phyloP scores from a whole-genome alignment of 2,329 filamentous ascomycete genomes.

The Fusarium aywerte region DNA sequence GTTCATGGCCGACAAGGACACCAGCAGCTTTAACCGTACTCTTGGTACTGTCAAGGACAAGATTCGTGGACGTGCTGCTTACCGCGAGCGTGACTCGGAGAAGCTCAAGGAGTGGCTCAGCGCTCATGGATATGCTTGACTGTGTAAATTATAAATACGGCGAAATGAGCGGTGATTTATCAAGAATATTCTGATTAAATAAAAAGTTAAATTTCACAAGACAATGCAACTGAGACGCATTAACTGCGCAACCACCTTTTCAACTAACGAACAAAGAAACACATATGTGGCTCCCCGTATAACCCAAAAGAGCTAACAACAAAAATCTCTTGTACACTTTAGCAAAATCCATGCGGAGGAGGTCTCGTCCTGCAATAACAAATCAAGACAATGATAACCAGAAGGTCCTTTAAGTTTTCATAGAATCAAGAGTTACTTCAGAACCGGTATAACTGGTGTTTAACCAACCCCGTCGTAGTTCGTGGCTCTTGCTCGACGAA shows the following conservation, averaged over 20 bases:
- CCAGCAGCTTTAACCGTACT: slow-evolving; percentile 84
- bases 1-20: slow-evolving; percentile 91
- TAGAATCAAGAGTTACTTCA: background rate
- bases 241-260: background rate
- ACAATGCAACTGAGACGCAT: background rate
- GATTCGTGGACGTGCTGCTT: slow-evolving; percentile 83
- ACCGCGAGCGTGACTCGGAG: slow-evolving; percentile 79
- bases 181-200: slow-evolving; percentile 2
- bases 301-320: too few relatives aligned
- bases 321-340: background rate
- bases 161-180: background rate
- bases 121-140: slow-evolving; percentile 59
- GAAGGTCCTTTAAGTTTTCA: background rate
- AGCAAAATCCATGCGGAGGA: background rate
- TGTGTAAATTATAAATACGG: slow-evolving; percentile 44
- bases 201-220: slow-evolving; percentile 15
- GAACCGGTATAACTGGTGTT: too few relatives aligned
- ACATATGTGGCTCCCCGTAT: too few relatives aligned
- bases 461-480: background rate
- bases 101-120: slow-evolving; percentile 82
- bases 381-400: background rate
- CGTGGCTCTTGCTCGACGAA: background rate
- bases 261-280: background rate
- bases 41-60: slow-evolving; percentile 87
- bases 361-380: too few relatives aligned